These are phyloP conservation scores for Metarhizium album DNA, from an alignment of 2,329 filamentous ascomycete genomes.

Conservation along the genomic window DNA sequence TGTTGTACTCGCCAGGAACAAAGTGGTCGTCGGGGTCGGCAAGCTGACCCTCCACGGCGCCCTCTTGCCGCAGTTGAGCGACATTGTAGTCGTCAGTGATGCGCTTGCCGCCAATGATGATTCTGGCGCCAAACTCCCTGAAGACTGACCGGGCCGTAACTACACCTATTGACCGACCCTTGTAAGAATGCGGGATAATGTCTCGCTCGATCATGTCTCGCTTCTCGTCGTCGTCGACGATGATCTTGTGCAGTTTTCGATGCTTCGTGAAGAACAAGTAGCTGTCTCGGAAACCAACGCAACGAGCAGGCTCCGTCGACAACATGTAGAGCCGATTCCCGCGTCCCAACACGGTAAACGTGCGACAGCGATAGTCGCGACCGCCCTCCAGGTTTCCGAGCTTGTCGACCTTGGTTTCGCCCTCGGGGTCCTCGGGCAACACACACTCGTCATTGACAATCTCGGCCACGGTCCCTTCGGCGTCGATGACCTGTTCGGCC, in stretches of 20 bases:
- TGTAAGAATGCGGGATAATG: conserved; percentile 96
- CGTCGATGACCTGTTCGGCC: conserved; percentile 78
- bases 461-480: conserved; percentile 84
- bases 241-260: conserved; percentile 92
- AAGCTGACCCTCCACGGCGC: conserved; percentile 76
- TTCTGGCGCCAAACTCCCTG: conserved; percentile 88
- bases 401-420: conserved; percentile 90
- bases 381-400: conserved; percentile 71
- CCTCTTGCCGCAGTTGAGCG: conserved; percentile 60
- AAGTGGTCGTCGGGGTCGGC: conserved; percentile 82
- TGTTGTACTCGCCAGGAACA: conserved; percentile 81
- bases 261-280: conserved; percentile 99
- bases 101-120: conserved; percentile 81
- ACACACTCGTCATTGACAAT: conserved; percentile 88
- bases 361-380: conserved; percentile 88
- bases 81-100: conserved; percentile 87
- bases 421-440: conserved; percentile 75
- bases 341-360: conserved; percentile 79
- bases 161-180: conserved; percentile 92
- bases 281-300: conserved; percentile 93
- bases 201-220: conserved; percentile 89
- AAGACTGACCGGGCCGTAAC: conserved; percentile 95
- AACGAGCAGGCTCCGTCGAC: conserved; percentile 92
- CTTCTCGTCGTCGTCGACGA: conserved; percentile 96
- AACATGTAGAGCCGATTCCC: conserved; percentile 91